Base-by-base conservation (phyloP, 225 moss, liverwort and hornwort genomes). In the Ulota crispa region DNA sequence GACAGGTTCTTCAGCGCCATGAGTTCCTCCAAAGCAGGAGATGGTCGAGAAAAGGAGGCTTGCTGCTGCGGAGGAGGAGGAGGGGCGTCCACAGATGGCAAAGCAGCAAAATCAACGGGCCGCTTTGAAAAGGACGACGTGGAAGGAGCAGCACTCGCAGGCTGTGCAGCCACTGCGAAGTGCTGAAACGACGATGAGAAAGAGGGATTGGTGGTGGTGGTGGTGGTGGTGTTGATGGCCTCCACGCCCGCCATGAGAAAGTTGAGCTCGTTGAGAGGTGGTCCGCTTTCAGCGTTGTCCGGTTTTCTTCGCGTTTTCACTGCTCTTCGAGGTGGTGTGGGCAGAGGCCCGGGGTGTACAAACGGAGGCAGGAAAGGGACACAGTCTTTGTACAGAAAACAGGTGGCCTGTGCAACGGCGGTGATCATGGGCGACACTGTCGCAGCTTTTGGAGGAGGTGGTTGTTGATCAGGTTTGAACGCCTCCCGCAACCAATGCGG, bases 401-500 rank as follows among this genome's bases (percentile, higher is more conserved):
- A 57, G 18, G 94, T 94, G 31, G 99, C 99, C 78, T 94, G 94
- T 10, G 92, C 93, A n/a, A 99, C 92, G 18, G 99, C 96, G 12
- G 94, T 91, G 83, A 99, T 96, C 86, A 90, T 89, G 14, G 93
- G 92, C 7, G 96, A 94, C 57, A 99, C 87, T 6, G 96, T 92
- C 0, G 92, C 87, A 9, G 80, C 43, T 74, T 91, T 89, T 0
- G 84, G 94, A n/a, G 85, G 89, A 60, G 92, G 92, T 21, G 89
- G 88, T 56, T 90, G 84, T 60, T 92, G 86, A 61, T 91, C 89
- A 2, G 94, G 93, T 81, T 96, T 99, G 42, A 99, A 94, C 80
- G 93, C 99, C 89, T 99, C 99, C 15, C 96, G 92, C 70, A 99
- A 81, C 99, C 99, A 99, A 64, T 99, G 99, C 16, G 99, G 99